These are phyloP conservation scores for Diaporthe sp. DNA, from an alignment of 2,329 filamentous ascomycete species.

Conservation along the genomic window DNA sequence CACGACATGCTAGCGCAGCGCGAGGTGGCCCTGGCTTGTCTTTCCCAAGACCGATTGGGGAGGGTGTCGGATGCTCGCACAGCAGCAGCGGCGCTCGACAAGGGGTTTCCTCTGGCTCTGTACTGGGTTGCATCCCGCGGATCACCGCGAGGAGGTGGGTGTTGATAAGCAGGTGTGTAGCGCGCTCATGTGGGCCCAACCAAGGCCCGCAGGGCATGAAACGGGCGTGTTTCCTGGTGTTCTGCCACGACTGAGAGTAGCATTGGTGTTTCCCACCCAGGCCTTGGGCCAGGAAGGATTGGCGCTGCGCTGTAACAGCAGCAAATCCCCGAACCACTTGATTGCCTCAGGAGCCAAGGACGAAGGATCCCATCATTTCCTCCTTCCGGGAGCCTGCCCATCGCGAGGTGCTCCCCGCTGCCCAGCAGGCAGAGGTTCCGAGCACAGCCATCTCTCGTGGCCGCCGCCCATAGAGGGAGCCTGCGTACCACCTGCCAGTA, in stretches of 20 bases:
- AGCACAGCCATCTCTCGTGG: constrained; percentile 21
- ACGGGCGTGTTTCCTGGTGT: constrained; percentile 5
- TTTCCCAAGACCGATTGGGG: constrained; percentile 18
- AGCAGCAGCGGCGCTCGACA: not conserved
- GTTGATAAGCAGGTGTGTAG: constrained; percentile 12
- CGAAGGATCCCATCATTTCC: constrained; percentile 3
- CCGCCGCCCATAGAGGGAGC: not conserved
- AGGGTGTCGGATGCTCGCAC: constrained; percentile 8
- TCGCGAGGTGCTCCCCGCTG: not conserved
- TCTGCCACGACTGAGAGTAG: constrained; percentile 17
- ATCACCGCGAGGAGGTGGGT: not conserved
- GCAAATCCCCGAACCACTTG: constrained; percentile 25
- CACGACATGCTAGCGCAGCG: constrained; percentile 24
- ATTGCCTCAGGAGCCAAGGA: not conserved
- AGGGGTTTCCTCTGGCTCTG: constrained; percentile 9
- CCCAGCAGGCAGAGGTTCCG: not conserved
- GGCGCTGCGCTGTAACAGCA: constrained; percentile 34
- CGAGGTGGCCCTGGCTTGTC: not conserved
- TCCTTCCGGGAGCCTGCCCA: not conserved
- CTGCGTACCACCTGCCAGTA: constrained; percentile 17
- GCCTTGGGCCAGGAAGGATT: constrained; percentile 11
- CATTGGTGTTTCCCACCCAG: constrained; percentile 34
- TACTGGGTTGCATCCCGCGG: constrained; percentile 17
- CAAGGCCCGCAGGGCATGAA: constrained; percentile 18
- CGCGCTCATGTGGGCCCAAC: not conserved